Conservation (phyloP, 1,139 yeast species). For the Yamadazyma triangularis region DNA sequence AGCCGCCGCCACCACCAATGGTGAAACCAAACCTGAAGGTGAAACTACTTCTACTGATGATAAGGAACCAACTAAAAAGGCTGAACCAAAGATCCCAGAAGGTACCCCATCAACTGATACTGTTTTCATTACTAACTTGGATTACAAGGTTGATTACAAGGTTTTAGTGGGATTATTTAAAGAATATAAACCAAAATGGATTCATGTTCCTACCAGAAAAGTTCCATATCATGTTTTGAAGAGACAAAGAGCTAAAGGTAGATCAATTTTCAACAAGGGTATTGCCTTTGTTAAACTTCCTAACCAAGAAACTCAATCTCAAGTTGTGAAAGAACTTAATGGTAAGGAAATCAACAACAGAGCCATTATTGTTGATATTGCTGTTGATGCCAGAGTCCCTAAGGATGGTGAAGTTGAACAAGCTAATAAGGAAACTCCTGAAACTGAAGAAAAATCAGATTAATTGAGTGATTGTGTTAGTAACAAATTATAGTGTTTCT, state of each 20-base stretch:
- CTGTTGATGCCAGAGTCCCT: conserved; percentile 45
- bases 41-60: conserved; percentile 9
- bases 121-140: conserved; percentile 55
- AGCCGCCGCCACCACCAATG: conserved; percentile 4
- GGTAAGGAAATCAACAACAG: conserved; percentile 53
- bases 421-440: background rate
- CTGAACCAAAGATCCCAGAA: conserved; percentile 33
- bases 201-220: conserved; percentile 51
- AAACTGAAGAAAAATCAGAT: too few species aligned
- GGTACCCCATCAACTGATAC: conserved; percentile 55
- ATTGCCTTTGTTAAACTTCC: conserved; percentile 58
- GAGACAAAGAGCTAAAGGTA: conserved; percentile 35
- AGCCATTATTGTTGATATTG: conserved; percentile 50
- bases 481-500: too few species aligned
- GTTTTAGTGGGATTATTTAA: conserved; percentile 42
- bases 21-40: conserved; percentile 1
- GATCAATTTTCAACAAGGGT: conserved; percentile 52
- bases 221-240: conserved; percentile 37
- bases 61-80: conserved; percentile 8
- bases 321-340: conserved; percentile 48
- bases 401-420: conserved; percentile 13
- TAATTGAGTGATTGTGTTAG: too few species aligned
- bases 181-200: conserved; percentile 49
- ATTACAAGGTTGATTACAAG: conserved; percentile 41
- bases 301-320: conserved; percentile 42